phyloP scores from a whole-genome alignment of 768 basidiomycete species.

The Podaxis sp. region DNA sequence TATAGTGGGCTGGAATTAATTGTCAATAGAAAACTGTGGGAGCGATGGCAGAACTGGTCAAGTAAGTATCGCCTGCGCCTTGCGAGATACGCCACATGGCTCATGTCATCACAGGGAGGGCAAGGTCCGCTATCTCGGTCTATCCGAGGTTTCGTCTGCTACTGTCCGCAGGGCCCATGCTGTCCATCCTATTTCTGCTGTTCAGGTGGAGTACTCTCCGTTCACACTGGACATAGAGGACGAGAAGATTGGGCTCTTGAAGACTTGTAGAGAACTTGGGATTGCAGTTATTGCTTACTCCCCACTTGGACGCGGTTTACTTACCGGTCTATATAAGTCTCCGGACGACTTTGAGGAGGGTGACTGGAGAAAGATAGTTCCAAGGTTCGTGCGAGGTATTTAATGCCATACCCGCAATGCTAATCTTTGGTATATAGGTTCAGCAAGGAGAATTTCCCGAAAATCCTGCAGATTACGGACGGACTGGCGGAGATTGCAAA shows the following conservation, averaged over 20 bases:
- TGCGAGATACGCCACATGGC: neutral
- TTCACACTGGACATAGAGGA: constrained; percentile 48
- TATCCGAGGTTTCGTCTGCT: constrained; percentile 47
- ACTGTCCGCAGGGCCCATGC: constrained; percentile 50
- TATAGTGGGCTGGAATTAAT: neutral
- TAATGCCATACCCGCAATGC: neutral
- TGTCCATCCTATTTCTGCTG: constrained; percentile 47
- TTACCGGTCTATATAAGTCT: constrained; percentile 43
- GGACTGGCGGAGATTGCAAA: constrained; percentile 34
- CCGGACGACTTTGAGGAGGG: constrained; percentile 35
- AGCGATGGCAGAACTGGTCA: constrained; percentile 52
- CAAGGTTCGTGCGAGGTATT: constrained; percentile 31
- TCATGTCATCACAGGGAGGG: constrained; percentile 27
- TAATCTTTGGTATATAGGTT: constrained; percentile 16
- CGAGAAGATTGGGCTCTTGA: constrained; percentile 36
- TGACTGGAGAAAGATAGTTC: constrained; percentile 38
- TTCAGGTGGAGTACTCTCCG: constrained; percentile 53
- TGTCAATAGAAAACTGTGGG: constrained; percentile 34
- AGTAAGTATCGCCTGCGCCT: constrained; percentile 29
- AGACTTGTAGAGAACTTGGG: constrained; percentile 47
- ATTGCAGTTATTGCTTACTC: constrained; percentile 49
- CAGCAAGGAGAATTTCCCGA: constrained; percentile 43
- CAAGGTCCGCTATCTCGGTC: constrained; percentile 48
- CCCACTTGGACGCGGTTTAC: constrained; percentile 50
- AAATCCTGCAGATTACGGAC: constrained; percentile 41